Evolutionary conservation across 768 basidiomycete species (phyloP).

Genomic region (Trichaptum fuscoviolaceum): DNA sequence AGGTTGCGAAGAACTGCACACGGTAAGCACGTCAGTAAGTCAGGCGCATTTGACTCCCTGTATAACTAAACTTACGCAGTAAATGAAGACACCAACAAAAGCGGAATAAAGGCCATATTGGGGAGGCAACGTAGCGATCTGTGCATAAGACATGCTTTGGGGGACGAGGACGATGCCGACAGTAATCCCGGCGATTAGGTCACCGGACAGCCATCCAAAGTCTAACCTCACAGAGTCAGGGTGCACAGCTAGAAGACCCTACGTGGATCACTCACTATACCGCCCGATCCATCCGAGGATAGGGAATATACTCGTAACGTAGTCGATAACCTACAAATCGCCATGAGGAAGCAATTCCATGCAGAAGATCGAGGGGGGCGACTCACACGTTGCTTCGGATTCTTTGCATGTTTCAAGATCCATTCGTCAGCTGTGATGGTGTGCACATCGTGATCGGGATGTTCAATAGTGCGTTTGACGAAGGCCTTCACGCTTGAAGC

Average conservation of each 20-base stretch:
- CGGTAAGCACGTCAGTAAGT: background rate
- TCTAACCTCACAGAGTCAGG: slow-evolving; percentile 35
- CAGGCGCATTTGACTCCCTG: background rate
- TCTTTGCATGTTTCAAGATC: slow-evolving; percentile 30
- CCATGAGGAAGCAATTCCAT: slow-evolving; percentile 2
- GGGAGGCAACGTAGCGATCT: slow-evolving; percentile 43
- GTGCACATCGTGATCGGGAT: slow-evolving; percentile 56
- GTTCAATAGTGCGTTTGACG: slow-evolving; percentile 53
- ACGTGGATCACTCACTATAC: slow-evolving; percentile 57
- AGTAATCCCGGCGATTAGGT: slow-evolving; percentile 86
- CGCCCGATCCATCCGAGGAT: slow-evolving; percentile 80
- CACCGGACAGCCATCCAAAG: slow-evolving; percentile 76
- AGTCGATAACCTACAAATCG: slow-evolving; percentile 45
- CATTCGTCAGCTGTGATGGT: slow-evolving; percentile 58
- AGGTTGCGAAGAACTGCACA: slow-evolving; percentile 84
- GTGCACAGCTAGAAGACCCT: background rate
- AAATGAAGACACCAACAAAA: slow-evolving; percentile 81
- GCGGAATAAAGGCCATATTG: slow-evolving; percentile 77
- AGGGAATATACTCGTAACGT: slow-evolving; percentile 75
- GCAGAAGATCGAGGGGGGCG: slow-evolving; percentile 6
- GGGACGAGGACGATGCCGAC: slow-evolving; percentile 96
- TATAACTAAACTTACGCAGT: slow-evolving; percentile 53
- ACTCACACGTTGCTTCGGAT: slow-evolving; percentile 50
- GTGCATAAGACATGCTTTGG: slow-evolving; percentile 87
- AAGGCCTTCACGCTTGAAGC: slow-evolving; percentile 36